Conservation (phyloP, 2,329 filamentous ascomycete genomes). For the Lomentospora prolificans region DNA sequence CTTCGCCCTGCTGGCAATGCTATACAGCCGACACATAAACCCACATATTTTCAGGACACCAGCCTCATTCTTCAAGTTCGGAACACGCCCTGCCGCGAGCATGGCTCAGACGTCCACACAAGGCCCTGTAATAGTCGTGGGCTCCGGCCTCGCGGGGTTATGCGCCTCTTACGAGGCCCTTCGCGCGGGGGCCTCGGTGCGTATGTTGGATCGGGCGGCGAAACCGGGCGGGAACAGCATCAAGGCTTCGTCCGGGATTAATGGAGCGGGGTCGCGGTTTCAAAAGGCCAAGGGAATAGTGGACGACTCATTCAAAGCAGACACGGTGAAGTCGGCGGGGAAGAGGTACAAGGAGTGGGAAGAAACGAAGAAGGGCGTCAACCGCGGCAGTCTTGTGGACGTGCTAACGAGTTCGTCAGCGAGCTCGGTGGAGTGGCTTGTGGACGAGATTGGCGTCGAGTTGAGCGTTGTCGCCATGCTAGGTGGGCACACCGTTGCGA, state of each 20-base stretch:
- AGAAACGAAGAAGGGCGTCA: slow-evolving; percentile 15
- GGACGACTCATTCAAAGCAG: slow-evolving; percentile 37
- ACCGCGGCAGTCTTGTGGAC: slow-evolving; percentile 34
- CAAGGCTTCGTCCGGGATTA: slow-evolving; percentile 59
- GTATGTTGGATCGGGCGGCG: slow-evolving; percentile 47
- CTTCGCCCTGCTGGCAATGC: slow-evolving; percentile 7
- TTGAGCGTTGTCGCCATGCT: slow-evolving; percentile 47
- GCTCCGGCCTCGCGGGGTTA: slow-evolving; percentile 54
- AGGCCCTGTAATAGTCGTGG: slow-evolving; percentile 46
- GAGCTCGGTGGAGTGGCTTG: slow-evolving; percentile 45
- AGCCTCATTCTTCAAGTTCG: neutral
- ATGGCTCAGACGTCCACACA: neutral
- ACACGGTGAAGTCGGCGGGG: slow-evolving; percentile 50
- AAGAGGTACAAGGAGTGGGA: slow-evolving; percentile 19
- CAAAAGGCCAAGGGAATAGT: slow-evolving; percentile 31
- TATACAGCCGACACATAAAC: neutral
- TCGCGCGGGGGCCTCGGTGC: slow-evolving; percentile 38
- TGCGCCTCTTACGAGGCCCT: slow-evolving; percentile 49
- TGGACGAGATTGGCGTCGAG: slow-evolving; percentile 46
- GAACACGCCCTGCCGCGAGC: neutral
- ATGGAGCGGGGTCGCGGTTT: slow-evolving; percentile 49
- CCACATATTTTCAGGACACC: neutral
- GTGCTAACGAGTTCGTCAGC: slow-evolving; percentile 38
- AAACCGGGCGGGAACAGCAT: slow-evolving; percentile 57
- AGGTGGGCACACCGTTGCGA: slow-evolving; percentile 45